Conservation (phyloP, 345 rosid species). For the Xanthoceras sorbifolium region DNA sequence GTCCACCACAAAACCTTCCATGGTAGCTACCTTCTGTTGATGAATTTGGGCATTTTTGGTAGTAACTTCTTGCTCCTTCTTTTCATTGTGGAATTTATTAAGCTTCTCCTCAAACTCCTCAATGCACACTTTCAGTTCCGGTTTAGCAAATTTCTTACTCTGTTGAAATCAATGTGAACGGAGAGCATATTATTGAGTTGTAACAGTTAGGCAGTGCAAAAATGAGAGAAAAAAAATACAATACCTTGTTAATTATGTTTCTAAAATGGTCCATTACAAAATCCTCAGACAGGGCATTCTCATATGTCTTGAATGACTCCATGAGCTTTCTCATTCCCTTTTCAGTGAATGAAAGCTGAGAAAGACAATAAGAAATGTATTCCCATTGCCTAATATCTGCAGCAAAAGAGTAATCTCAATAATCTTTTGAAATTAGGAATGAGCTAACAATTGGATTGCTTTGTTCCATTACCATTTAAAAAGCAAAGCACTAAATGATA, state of each 20-base stretch:
- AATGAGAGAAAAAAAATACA: conserved; percentile 13
- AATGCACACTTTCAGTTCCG: conserved; percentile 81
- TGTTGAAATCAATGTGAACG: conserved; percentile 35
- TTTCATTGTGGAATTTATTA: conserved; percentile 77
- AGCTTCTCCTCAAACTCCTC: conserved; percentile 98
- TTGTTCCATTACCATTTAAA: neutral
- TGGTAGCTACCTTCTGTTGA: conserved; percentile 53
- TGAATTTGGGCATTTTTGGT: conserved; percentile 88
- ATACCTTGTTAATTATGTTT: conserved; percentile 88
- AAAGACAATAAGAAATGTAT: conserved; percentile 88
- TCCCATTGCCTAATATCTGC: conserved; percentile 94
- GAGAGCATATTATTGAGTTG: conserved; percentile 8
- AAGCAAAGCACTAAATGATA: neutral
- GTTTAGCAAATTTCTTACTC: conserved; percentile 95
- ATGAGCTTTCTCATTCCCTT: conserved; percentile 92
- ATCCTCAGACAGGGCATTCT: conserved; percentile 79
- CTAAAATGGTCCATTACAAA: conserved; percentile 81
- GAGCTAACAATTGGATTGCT: neutral
- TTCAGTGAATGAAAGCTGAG: conserved; percentile 89
- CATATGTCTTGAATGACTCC: conserved; percentile 81
- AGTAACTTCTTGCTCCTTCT: conserved; percentile 93
- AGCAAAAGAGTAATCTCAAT: conserved; percentile 22
- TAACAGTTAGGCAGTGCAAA: conserved; percentile 8
- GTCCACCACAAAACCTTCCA: conserved; percentile 40
- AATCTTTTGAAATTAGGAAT: neutral